Evolutionary conservation across 805 yeast genomes (phyloP), one percentile per base, ranked within the genome.

Genomic region (Scheffersomyces amazonensis): DNA sequence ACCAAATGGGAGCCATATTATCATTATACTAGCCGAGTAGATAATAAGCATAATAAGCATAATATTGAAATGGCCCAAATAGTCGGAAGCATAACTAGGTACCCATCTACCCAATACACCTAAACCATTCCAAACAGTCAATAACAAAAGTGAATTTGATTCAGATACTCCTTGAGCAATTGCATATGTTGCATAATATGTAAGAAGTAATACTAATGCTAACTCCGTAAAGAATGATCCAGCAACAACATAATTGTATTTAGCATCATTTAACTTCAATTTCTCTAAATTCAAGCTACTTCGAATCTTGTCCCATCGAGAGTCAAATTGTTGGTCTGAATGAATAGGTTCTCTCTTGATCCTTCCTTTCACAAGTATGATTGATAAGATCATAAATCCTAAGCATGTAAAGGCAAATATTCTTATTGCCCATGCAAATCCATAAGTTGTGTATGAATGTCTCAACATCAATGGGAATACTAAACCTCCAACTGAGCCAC

Each of bases 401-500:
- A 60, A 49, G 35, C 58, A 47, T 2, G 54, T 38, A 35, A 62
- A 62, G 4, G 63, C 70, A 34, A 80, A 52, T 11, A 75, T 66
- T 32, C 87, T 46, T 27, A 80, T 69, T 0, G 83, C 69, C 83
- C 85, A 80, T 3, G 62, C 71, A 52, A 67, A 82, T 1, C 86
- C 85, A 22, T 74, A 57, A 5, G 52, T 50, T 1, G 60, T 54
- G 43, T 75, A 73, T 34, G 76, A 52, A n/a, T 63, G 53, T 40
- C 73, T 62, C 43, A 80, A 56, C 47, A 77, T 58, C 32, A 81
- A 58, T 1, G 88, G 86, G 54, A 77, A 75, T 2, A 77, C 52
- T 8, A 81, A 64, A 4, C 88, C 89, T 1, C 87, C 88, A 4
- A 79, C 61, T 8, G 83, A 76, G 2, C 86, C 86, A 4, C 87